Conservation (phyloP, 169 alveolate genomes). For the Prorocentrum cordatum region DNA sequence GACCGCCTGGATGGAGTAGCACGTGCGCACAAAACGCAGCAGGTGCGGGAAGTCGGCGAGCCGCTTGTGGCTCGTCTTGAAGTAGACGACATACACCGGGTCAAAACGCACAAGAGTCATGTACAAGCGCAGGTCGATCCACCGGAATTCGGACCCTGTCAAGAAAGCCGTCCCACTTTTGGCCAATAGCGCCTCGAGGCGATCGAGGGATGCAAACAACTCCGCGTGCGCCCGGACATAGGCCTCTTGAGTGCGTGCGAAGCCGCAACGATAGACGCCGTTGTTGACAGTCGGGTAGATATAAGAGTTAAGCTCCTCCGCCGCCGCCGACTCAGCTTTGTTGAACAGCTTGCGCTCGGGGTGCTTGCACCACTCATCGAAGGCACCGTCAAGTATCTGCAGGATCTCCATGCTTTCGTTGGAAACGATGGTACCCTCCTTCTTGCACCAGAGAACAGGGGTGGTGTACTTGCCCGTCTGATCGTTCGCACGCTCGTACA, state of each 20-base stretch:
- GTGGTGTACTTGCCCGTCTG: constrained; percentile 69
- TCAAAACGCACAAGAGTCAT: constrained; percentile 73
- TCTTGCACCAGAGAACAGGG: constrained; percentile 73
- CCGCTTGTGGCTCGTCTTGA: constrained; percentile 72
- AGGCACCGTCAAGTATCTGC: constrained; percentile 18
- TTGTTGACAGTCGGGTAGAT: constrained; percentile 71
- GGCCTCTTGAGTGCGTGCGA: constrained; percentile 71
- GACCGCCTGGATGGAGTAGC: no score
- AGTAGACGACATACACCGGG: constrained; percentile 72
- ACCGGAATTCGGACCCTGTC: no score
- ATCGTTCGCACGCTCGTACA: constrained; percentile 66
- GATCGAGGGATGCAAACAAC: no score
- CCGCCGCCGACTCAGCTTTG: no score
- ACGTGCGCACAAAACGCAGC: no score
- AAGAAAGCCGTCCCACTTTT: no score
- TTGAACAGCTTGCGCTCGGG: no score
- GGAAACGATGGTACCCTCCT: constrained; percentile 35
- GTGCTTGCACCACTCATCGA: constrained; percentile 24
- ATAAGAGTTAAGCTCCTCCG: no score
- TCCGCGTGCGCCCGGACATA: no score
- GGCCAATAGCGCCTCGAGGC: no score
- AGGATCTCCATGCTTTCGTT: constrained; percentile 44
- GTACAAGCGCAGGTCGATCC: constrained; percentile 62
- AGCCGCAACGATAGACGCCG: constrained; percentile 71
- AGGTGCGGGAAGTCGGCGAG: no score